Conservation (phyloP, 805 yeast genomes). For the Maudiozyma barnettii region DNA sequence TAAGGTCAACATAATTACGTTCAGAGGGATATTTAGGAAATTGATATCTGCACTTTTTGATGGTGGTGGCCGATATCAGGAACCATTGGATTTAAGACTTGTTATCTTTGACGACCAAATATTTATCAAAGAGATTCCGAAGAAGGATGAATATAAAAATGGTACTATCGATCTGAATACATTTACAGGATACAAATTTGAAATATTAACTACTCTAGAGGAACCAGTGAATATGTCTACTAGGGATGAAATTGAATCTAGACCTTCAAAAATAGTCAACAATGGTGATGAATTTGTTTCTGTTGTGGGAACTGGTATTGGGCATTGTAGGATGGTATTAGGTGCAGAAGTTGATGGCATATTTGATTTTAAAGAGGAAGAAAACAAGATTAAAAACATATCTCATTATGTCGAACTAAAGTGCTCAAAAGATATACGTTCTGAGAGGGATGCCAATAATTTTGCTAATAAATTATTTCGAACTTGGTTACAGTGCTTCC, state of each 20-base stretch:
- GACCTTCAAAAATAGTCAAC: constrained; percentile 50
- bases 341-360: constrained; percentile 96
- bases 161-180: constrained; percentile 29
- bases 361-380: constrained; percentile 55
- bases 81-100: constrained; percentile 51
- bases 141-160: constrained; percentile 2
- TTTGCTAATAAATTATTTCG: constrained; percentile 72
- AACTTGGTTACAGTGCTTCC: constrained; percentile 92
- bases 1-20: constrained; percentile 61
- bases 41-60: constrained; percentile 48
- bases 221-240: constrained; percentile 65
- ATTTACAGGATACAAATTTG: constrained; percentile 81
- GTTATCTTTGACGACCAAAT: constrained; percentile 68
- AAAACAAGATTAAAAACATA: constrained; percentile 36
- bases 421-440: constrained; percentile 49
- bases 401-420: constrained; percentile 81
- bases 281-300: constrained; percentile 72
- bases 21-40: constrained; percentile 74
- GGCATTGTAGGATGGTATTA: constrained; percentile 52
- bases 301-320: constrained; percentile 77
- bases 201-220: constrained; percentile 61
- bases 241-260: constrained; percentile 55
- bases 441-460: constrained; percentile 44
- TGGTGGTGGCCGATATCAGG: constrained; percentile 29
- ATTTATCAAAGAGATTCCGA: constrained; percentile 44